Base-by-base conservation (phyloP, 2,329 filamentous ascomycete species). In the Fragosphaeria purpurea region DNA sequence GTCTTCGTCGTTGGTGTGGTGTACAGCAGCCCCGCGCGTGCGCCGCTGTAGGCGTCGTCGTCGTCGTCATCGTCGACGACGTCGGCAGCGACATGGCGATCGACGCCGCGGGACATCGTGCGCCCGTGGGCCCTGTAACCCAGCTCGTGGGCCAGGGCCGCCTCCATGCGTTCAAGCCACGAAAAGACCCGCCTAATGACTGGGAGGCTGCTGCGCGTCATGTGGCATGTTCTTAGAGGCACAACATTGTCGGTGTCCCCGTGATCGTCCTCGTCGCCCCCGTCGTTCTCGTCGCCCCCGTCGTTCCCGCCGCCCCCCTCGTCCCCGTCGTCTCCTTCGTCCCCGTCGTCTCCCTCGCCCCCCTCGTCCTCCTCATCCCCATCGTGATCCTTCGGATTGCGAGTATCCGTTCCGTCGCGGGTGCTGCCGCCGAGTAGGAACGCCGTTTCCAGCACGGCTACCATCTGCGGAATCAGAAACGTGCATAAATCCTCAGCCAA, bases 81-180 rank as follows among this genome's bases (percentile, higher is more conserved):
- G 11, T 30, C n/a, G 12, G 10, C 3, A 30, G 8, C 37, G 37
- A 11, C 22, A 12, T 41, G 37, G 34, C 52, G 48, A 9, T 31
- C 41, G 22, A 22, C 22, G 22, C 22, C 22, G 22, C 22, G 22
- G 22, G 22, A 2, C 22, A 22, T 22, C 22, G 22, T 22, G 22
- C 22, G 22, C 22, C 22, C 22, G 22, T 22, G 22, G 22, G 2
- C 22, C 5, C 56, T 51, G 46, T 57, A 56, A 35, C 56, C 53
- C 5, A 56, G 52, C 44, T 54, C 53, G 12, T 45, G 47, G 4
- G 53, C 56, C 4, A 55, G 44, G 1, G 45, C 51, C 4, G 43
- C 44, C 46, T 56, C 56, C 5, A 57, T 47, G 12, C 41, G 45
- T 1, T 32, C 12, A 2, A 56, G 52, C 54, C 54, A 57, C 9